Evolutionary conservation across 306 rosid species (phyloP).

Genomic region (Macrotyloma uniflorum): DNA sequence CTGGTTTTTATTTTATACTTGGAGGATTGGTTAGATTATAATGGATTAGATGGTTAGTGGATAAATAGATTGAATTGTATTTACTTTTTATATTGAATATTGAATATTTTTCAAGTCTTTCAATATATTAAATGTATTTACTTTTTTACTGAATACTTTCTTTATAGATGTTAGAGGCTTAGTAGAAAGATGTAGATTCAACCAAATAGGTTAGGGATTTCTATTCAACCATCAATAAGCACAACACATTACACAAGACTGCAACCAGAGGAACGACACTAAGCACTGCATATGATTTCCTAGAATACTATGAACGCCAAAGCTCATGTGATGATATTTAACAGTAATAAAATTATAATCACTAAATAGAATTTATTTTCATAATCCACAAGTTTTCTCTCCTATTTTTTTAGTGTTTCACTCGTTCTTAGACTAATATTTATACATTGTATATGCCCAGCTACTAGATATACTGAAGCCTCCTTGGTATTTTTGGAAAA

Average conservation of each 20-base stretch:
- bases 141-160: neutral
- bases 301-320: neutral
- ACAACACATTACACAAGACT: neutral
- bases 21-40: neutral
- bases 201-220: neutral
- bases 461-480: neutral
- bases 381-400: neutral
- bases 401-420: neutral
- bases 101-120: neutral
- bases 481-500: neutral
- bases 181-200: neutral
- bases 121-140: neutral
- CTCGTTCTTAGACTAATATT: neutral
- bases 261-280: too few species aligned
- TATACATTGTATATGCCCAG: neutral
- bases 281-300: neutral
- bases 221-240: neutral
- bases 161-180: neutral
- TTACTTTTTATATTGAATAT: too few species aligned
- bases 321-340: neutral
- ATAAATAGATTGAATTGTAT: neutral
- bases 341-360: neutral
- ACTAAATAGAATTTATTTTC: neutral
- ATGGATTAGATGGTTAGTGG: neutral
- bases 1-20: neutral